A percentile compares a stretch with the other conserved stretches of the same genome.
Conservation (phyloP, 192 early-diverging fungal species). For the Borealophlyctis nickersoniae region DNA sequence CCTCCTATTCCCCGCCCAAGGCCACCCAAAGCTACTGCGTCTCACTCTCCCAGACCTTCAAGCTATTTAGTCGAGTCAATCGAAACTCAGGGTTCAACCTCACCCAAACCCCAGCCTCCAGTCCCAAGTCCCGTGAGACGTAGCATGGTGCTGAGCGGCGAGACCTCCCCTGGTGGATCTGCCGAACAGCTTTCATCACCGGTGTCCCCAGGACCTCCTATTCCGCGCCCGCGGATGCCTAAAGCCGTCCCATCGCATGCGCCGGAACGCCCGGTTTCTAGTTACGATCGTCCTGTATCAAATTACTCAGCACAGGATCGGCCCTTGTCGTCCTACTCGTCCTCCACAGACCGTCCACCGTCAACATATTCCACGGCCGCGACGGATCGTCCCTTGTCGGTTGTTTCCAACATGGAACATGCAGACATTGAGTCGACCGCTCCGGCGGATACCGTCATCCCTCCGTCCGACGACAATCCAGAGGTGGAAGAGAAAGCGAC, state of each 20-base stretch:
- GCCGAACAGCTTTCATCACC: no score
- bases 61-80: no score
- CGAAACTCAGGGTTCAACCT: background rate
- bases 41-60: background rate
- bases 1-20: constrained; percentile 2
- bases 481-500: background rate
- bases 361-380: constrained; percentile 5
- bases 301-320: no score
- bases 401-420: constrained; percentile 10
- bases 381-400: constrained; percentile 14
- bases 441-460: background rate
- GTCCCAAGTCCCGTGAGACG: background rate
- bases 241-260: background rate
- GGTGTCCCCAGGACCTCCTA: background rate
- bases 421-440: background rate
- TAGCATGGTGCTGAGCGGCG: no score
- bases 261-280: no score
- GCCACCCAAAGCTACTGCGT: background rate
- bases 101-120: background rate
- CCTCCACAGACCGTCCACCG: constrained; percentile 4
- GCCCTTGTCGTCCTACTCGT: background rate
- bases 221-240: background rate
- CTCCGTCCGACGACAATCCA: background rate
- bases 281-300: no score
- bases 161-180: no score